Evolutionary conservation across 2,329 filamentous ascomycete species (phyloP).

Genomic region (Blastomyces gilchristii): DNA sequence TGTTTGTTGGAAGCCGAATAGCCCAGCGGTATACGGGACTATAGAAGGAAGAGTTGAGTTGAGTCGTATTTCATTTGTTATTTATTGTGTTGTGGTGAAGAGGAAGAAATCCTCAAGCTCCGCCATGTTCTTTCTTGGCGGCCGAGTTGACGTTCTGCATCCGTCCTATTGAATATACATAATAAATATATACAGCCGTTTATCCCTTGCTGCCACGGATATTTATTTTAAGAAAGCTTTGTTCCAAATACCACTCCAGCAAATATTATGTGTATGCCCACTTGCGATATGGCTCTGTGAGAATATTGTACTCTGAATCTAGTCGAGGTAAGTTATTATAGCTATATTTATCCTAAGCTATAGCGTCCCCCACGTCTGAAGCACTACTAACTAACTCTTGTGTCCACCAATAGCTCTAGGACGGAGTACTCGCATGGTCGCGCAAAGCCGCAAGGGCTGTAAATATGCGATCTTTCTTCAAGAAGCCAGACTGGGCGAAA

Average conservation of each 20-base stretch:
- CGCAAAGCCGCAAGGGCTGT: background rate
- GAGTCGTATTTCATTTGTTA: background rate
- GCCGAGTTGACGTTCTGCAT: background rate
- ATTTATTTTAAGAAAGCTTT: background rate
- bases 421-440: background rate
- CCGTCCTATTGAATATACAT: too few relatives aligned
- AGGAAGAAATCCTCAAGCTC: too few relatives aligned
- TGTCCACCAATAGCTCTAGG: background rate
- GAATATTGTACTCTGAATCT: background rate
- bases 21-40: background rate
- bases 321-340: background rate
- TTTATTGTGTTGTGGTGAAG: background rate
- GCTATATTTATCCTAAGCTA: too few relatives aligned
- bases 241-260: background rate
- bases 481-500: slow-evolving; percentile 43
- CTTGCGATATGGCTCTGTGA: slow-evolving; percentile 1
- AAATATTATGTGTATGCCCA: background rate
- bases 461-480: slow-evolving; percentile 42
- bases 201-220: background rate
- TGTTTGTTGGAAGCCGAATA: background rate
- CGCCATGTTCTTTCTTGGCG: background rate
- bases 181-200: background rate
- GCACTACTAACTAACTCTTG: background rate
- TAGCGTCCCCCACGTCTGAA: background rate
- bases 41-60: background rate